Conservation (phyloP, 2,329 filamentous ascomycete genomes). For the Stemphylium vesicarium region DNA sequence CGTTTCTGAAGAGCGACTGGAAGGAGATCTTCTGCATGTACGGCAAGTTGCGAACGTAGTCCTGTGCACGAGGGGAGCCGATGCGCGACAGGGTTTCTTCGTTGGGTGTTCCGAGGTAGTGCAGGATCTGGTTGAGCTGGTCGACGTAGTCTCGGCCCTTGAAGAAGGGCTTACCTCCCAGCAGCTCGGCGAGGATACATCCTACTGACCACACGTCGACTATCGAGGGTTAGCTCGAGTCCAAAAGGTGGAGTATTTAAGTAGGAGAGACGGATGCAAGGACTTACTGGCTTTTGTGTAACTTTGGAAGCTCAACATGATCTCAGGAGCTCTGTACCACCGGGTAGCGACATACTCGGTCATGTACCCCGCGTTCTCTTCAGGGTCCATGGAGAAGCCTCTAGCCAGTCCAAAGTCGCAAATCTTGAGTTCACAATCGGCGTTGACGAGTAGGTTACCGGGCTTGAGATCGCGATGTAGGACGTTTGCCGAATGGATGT, state of each 20-base stretch:
- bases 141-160: conserved; percentile 99
- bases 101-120: conserved; percentile 95
- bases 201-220: conserved; percentile 99
- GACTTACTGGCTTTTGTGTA: conserved; percentile 91
- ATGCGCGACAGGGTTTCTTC: conserved; percentile 94
- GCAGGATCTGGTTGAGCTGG: conserved; percentile 98
- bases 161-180: conserved; percentile 97
- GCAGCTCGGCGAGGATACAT: conserved; percentile 93
- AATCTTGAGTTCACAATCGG: conserved; percentile 99
- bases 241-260: conserved; percentile 9
- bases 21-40: conserved; percentile 95
- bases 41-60: conserved; percentile 96
- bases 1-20: conserved; percentile 85
- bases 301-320: conserved; percentile 99
- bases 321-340: conserved; percentile 98
- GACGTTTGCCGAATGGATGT: conserved; percentile 98
- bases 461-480: conserved; percentile 97
- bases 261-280: not conserved
- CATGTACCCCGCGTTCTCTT: conserved; percentile 99
- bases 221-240: conserved; percentile 50
- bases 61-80: conserved; percentile 92
- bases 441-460: conserved; percentile 95
- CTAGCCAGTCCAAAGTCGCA: conserved; percentile 96
- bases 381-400: conserved; percentile 95
- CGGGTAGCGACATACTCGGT: conserved; percentile 98